Conservation (phyloP, 768 basidiomycete species). For the Boletus edulis region DNA sequence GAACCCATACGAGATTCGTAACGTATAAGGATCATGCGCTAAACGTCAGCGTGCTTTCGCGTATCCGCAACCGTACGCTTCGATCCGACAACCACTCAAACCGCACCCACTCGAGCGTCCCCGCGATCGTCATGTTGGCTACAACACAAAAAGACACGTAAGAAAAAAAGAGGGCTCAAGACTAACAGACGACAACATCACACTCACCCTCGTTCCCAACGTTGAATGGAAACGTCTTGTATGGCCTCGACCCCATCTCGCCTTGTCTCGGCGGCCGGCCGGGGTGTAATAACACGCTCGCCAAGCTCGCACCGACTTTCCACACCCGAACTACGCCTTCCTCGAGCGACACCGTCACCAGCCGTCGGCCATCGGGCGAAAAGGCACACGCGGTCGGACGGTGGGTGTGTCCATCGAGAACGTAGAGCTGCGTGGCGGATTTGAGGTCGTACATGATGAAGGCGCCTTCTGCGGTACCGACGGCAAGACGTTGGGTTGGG, state of each 20-base stretch:
- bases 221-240: constrained; percentile 83
- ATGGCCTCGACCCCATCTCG: constrained; percentile 76
- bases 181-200: background rate
- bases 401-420: constrained; percentile 88
- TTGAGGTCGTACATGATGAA: constrained; percentile 96
- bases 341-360: constrained; percentile 84
- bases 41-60: constrained; percentile 82
- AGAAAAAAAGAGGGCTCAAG: background rate
- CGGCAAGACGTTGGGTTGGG: constrained; percentile 81
- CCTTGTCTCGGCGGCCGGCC: constrained; percentile 93
- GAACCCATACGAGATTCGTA: too few species aligned
- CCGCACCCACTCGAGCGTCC: constrained; percentile 65
- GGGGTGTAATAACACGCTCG: constrained; percentile 79
- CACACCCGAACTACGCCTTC: constrained; percentile 86
- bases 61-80: constrained; percentile 79
- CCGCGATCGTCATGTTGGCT: constrained; percentile 59
- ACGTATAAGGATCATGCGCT: constrained; percentile 50
- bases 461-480: constrained; percentile 93
- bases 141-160: background rate
- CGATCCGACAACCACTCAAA: constrained; percentile 88
- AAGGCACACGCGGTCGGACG: constrained; percentile 83
- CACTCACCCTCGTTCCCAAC: constrained; percentile 77
- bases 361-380: constrained; percentile 87
- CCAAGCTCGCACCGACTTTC: constrained; percentile 91
- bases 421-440: constrained; percentile 91